These are phyloP conservation scores for Bromus sterilis DNA, from an alignment of 176 grass and related monocot genomes.

Conservation along the genomic window DNA sequence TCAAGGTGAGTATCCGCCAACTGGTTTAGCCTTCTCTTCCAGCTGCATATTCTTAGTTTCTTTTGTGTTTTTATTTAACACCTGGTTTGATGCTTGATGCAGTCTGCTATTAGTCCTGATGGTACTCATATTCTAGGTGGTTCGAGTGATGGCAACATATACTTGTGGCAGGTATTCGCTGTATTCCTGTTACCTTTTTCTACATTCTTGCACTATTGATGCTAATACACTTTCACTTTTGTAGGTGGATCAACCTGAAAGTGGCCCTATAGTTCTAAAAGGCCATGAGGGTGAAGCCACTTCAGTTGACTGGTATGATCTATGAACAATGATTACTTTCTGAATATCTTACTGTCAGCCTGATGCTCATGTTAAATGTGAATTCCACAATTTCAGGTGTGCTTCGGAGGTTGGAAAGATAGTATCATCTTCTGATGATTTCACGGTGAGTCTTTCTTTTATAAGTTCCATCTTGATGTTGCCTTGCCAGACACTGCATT, in stretches of 20 bases:
- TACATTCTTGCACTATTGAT: neutral
- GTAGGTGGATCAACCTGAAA: conserved; percentile 70
- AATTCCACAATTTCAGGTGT: conserved; percentile 54
- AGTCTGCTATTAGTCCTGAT: conserved; percentile 87
- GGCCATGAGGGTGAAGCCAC: conserved; percentile 87
- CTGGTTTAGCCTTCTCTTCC: neutral
- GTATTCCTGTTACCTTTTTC: neutral
- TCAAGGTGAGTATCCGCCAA: conserved; percentile 44
- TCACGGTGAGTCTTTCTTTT: conserved; percentile 43
- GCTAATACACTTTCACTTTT: neutral
- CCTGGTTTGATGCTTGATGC: neutral
- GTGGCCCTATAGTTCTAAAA: conserved; percentile 38
- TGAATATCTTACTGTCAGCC: neutral
- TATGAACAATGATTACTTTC: neutral
- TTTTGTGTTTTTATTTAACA: conserved; percentile 10
- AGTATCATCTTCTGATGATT: conserved; percentile 79
- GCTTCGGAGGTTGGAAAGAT: conserved; percentile 77
- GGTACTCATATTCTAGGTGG: conserved; percentile 84
- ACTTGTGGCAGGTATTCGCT: conserved; percentile 80
- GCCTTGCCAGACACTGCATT: neutral
- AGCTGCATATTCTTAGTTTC: neutral
- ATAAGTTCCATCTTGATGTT: neutral
- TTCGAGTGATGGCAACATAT: conserved; percentile 78
- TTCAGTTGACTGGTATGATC: conserved; percentile 73
- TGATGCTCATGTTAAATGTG: conserved; percentile 6